Base-by-base conservation (phyloP, 805 yeast genomes). In the Wickerhamomyces chaumierensis region DNA sequence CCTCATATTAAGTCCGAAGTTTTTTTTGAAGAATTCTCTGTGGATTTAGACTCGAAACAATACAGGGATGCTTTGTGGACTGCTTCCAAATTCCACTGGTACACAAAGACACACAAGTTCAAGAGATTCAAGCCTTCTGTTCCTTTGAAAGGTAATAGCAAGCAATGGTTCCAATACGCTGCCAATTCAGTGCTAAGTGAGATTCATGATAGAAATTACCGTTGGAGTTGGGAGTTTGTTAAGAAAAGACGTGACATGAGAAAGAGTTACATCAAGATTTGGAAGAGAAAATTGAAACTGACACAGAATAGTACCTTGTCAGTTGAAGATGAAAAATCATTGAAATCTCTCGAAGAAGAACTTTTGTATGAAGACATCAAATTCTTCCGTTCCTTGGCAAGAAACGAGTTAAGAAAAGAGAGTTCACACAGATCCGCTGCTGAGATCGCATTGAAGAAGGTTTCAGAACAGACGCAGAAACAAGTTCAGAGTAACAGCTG, bases 191-290 rank as follows among this genome's bases (percentile, higher is more conserved):
- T 92, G 3, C 59, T 75, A 34, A 66, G 75, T 41, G 95, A 87
- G 53, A 78, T 92, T 31, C 95, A 83, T 49, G 92, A 85, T 42
- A 75, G 71, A 49, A 76, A 83, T 53, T 71, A 77, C 48, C 75
- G 73, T 49, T 84, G 95, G 94, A 77, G 86, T 28, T 94, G 98
- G 98, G 92, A 71, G 3, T 73, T 73, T 51, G 75, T 90, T 48
- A 71, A 73, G 36, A 68, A 66, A 36, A 69, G 94, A 51, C 65
- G 94, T 45, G 83, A 83, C 43, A 78, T 81, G 53, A 66, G 96
- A 49, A 72, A 68, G 37, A 59, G 64, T 1, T 92, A 92, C 57
- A 69, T 82, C 15, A 54, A 54, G 13, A 60, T 85, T 0, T 90
- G 88, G 85, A 79, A 75, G 45, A 51, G 61, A 39, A 73, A 77